Evolutionary conservation across 805 yeast species (phyloP), one percentile per base, ranked within the genome.

Genomic region (Metschnikowia drakensbergensis): DNA sequence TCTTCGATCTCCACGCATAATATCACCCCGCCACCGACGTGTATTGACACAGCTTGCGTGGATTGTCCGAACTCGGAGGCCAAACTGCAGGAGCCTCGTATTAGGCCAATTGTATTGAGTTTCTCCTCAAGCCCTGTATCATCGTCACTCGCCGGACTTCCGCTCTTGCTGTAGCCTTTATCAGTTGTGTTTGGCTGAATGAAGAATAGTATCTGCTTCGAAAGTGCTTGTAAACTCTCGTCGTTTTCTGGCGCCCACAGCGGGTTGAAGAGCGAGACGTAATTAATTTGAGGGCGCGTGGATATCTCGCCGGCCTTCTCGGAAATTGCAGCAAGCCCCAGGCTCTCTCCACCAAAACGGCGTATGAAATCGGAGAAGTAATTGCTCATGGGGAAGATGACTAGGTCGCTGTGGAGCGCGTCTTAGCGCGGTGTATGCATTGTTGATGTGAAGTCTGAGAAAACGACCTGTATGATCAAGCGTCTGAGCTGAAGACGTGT

Each of bases 51-150:
- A 3, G 59, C 56, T 28, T 46, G 49, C 9, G 47, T 40, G 4
- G 43, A 22, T 9, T 46, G 28, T 13, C 52, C 54, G 47, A 71
- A 69, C 31, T 60, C 65, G 3, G 50, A 44, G 6, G 63, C 61
- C 40, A 72, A 58, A 25, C 70, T 62, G 38, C 59, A 61, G 3
- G 70, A 60, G 3, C 76, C 76, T 39, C 71, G 62, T 7, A 70
- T 55, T 13, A 72, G 51, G 0, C 77, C 76, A 7, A 72, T 52
- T 2, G 64, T 48, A 29, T 66, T 61, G 29, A 71, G 38, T 36
- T 67, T 66, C 35, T 65, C 67, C 9, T 55, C 46, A 17, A 44
- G 51, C 4, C 43, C 32, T 29, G 42, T 25, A 9, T 27, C 33
- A 3, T 17, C 23, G 4, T 29, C 30, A 26, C 31, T 26, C 17